Conservation (phyloP, 768 basidiomycete species). For the Russula earlei region DNA sequence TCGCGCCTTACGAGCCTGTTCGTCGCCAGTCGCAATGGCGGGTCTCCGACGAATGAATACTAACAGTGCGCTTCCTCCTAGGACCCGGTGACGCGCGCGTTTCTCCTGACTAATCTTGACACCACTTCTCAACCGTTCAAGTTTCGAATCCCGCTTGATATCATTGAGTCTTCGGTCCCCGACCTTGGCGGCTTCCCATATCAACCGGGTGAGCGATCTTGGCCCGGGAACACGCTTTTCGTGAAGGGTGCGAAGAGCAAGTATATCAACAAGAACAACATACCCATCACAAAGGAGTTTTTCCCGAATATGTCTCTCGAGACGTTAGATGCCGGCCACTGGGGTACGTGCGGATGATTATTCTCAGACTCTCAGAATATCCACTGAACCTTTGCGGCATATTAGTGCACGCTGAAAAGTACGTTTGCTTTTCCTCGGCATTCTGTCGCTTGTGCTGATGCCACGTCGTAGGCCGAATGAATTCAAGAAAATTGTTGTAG, state of each 20-base stretch:
- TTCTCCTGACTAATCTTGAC: constrained; percentile 76
- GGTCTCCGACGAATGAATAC: background rate
- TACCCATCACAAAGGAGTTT: constrained; percentile 49
- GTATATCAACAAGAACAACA: constrained; percentile 70
- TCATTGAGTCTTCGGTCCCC: constrained; percentile 49
- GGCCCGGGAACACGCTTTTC: constrained; percentile 56
- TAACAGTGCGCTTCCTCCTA: constrained; percentile 25
- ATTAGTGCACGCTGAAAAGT: constrained; percentile 75
- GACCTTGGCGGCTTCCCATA: constrained; percentile 79
- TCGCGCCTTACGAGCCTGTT: constrained; percentile 57
- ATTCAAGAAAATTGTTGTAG: constrained; percentile 34
- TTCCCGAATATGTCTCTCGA: constrained; percentile 64
- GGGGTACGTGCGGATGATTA: constrained; percentile 46
- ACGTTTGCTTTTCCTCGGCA: constrained; percentile 14
- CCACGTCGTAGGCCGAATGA: constrained; percentile 39
- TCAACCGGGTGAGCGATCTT: constrained; percentile 40
- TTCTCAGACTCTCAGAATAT: background rate
- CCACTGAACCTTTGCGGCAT: background rate
- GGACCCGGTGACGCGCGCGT: constrained; percentile 69
- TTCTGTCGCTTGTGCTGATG: background rate
- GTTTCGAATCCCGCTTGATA: constrained; percentile 68
- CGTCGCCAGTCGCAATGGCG: constrained; percentile 8
- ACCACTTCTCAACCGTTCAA: constrained; percentile 34
- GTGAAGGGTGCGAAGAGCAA: constrained; percentile 74
- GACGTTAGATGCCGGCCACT: constrained; percentile 70